A percentile compares a stretch with the other conserved stretches of the same genome.
Evolutionary conservation across 140 eudicot genomes (phyloP).

Genomic region (Eryngium alpinum): DNA sequence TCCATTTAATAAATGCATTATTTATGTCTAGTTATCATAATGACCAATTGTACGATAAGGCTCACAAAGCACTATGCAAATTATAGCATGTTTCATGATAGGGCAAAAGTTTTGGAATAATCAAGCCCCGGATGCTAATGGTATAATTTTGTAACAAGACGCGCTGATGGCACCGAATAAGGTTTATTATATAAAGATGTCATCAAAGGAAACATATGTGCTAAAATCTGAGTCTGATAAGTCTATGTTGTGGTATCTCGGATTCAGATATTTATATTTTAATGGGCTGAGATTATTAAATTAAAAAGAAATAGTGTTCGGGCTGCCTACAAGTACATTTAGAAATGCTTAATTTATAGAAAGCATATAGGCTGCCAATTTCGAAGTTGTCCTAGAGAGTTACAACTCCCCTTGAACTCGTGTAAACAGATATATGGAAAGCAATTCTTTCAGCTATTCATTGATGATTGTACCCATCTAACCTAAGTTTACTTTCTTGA

Average conservation of each 20-base stretch:
- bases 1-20: no score
- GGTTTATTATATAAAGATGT: no score
- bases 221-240: background rate
- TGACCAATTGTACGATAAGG: no score
- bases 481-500: background rate
- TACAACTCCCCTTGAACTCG: background rate
- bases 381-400: background rate
- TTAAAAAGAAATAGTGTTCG: slow-evolving; percentile 19
- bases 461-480: slow-evolving; percentile 6
- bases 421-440: background rate
- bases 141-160: no score
- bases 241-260: slow-evolving; percentile 7
- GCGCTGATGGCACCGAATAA: no score
- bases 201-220: no score
- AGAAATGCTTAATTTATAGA: background rate
- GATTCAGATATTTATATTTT: slow-evolving; percentile 14
- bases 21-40: no score
- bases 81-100: no score
- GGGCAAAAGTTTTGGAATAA: no score
- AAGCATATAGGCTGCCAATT: background rate
- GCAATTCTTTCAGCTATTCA: background rate
- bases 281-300: background rate
- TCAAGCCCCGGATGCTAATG: no score
- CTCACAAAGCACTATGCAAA: no score
- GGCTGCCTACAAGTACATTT: slow-evolving; percentile 2